These are phyloP conservation scores for Capsella bursapastoris DNA, from an alignment of 345 rosid species.

Conservation along the genomic window DNA sequence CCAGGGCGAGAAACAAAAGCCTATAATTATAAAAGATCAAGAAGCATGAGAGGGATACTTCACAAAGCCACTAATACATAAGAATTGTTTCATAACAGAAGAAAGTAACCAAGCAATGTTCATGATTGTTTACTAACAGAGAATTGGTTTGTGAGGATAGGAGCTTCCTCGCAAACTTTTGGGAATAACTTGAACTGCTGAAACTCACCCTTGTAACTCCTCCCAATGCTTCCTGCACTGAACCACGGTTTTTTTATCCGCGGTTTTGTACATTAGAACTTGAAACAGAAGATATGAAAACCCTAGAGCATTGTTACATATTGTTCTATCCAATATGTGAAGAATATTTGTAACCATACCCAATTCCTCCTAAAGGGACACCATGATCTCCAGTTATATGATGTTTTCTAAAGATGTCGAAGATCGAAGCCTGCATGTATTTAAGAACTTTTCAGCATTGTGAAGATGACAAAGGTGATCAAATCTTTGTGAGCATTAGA, in stretches of 20 bases:
- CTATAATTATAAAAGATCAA: constrained; percentile 41
- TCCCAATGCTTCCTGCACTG: constrained; percentile 79
- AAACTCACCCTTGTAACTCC: constrained; percentile 73
- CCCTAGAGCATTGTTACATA: neutral
- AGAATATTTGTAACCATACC: constrained; percentile 48
- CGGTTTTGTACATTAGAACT: constrained; percentile 26
- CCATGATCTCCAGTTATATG: constrained; percentile 65
- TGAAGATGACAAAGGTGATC: constrained; percentile 8
- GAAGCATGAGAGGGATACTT: constrained; percentile 22
- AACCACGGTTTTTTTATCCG: constrained; percentile 18
- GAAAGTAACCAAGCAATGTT: constrained; percentile 6
- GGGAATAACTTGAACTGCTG: constrained; percentile 62
- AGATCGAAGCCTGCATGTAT: constrained; percentile 53
- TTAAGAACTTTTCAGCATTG: neutral
- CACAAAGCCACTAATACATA: constrained; percentile 7
- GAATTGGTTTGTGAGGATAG: constrained; percentile 69
- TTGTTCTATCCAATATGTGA: neutral
- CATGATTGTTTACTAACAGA: constrained; percentile 52
- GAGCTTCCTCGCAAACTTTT: constrained; percentile 52
- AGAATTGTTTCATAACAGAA: neutral
- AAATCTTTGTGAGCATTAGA: constrained; percentile 11
- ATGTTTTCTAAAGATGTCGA: constrained; percentile 58
- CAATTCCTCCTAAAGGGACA: constrained; percentile 77
- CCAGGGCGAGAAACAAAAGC: constrained; percentile 79
- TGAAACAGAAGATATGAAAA: neutral